Evolutionary conservation across 495 filamentous ascomycete species (phyloP), one percentile per base, ranked within the genome.

Genomic region (Tuber melanosporum): DNA sequence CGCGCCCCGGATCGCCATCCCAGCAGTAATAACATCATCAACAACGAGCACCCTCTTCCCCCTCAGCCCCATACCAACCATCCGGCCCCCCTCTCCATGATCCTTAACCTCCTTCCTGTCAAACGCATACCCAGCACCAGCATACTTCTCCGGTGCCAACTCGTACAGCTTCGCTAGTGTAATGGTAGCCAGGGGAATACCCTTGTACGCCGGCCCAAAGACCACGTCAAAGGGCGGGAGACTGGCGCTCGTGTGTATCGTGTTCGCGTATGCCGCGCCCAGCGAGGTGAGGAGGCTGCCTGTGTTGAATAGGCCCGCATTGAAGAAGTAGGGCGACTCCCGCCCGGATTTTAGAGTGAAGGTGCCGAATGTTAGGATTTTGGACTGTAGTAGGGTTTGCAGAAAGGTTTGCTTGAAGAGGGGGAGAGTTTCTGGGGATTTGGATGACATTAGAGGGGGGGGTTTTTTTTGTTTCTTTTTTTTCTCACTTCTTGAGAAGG

Each of bases 251-350:
- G 86, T 83, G 44, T 85, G 82, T 70, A 97, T 90, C 71, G 93
- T 89, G 70, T 90, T 87, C 10, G 95, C 94, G 84, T 94, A 98
- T 69, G 95, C 93, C 69, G 88, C 86, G 74, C 90, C 88, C 77
- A 95, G 90, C 76, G 92, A 89, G 75, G 88, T 87, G 75, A 95
- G 89, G 32, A 97, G 89, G 76, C 89, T 86, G 42, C 90, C 91
- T 39, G 89, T 89, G 86, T 94, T 91, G 86, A 98, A 94, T 80
- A 91, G 89, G 46, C 93, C 93, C 26, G 94, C 93, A 85, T 95
- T 96, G 91, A 98, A 97, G 89, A 99, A 98, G 89, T 98, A 98
- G n/a, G 95, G 94, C 10, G 94, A 97, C 82, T 90, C 88, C 78
- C 95, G 94, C 80, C 92, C 91, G 74, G 94, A 97, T 85, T 99